Base-by-base conservation (phyloP, 169 alveolate species). In the Eimeria zaria region DNA sequence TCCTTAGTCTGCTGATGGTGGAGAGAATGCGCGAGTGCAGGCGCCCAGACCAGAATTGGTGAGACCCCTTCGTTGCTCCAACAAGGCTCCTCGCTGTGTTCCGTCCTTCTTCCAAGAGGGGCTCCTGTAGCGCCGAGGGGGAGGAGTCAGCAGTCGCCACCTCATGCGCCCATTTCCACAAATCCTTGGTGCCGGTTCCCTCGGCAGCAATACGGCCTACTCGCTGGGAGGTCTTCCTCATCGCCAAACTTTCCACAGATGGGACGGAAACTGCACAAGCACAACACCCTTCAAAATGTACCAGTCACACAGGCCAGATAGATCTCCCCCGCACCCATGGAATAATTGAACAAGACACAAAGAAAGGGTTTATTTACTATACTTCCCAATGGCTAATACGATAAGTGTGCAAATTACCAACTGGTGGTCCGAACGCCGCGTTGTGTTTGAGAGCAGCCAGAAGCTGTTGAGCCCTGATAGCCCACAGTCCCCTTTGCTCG, bases 1-100 rank as follows among this genome's bases (percentile, higher is more conserved):
- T 73, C 88, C 55, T 58, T 33, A 95, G 95, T 30, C 94, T 85
- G 89, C 96, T 87, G 58, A 95, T 41, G 44, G 81, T 62, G 11
- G 97, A 44, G 74, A 95, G 96, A 12, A 95, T 55, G 87, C 97
- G 78, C 36, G 85, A 48, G 71, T 95, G 96, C 71, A 91, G 81
- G 39, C 20, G 41, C 67, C 89, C 96, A n/a, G 95, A 88, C 96
- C 96, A 93, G 83, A 80, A 93, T 62, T 73, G 94, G 16, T 14
- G 69, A n/a, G 18, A 84, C 64, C 36, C 84, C 30, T 46, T 36
- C 44, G 24, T 53, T n/a, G 55, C 8, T 51, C 83, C 95, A 88
- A 60, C 53, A 27, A 88, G 71, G 71, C 18, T 41, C 64, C 55
- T 44, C 62, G 74, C 95, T 53, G 33, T 74, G 33, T 67, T 58